Conservation (phyloP, 495 filamentous ascomycete species). For the Choiromyces venosus region DNA sequence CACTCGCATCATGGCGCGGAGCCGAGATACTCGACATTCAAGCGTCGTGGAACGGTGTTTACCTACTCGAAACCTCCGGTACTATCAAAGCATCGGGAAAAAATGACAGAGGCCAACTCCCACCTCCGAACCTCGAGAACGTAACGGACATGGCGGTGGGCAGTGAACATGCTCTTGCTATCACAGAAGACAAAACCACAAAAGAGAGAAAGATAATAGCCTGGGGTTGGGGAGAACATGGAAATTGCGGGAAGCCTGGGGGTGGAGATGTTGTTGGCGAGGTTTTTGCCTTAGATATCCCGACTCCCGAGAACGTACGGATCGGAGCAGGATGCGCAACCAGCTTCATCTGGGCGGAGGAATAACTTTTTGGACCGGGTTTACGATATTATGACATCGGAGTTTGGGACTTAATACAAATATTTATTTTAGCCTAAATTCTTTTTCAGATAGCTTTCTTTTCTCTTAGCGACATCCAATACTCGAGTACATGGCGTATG, state of each 20-base stretch:
- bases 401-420: neutral
- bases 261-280: conserved; percentile 56
- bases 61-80: conserved; percentile 57
- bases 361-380: neutral
- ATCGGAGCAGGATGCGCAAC: conserved; percentile 85
- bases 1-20: conserved; percentile 51
- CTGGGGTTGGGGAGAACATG: conserved; percentile 98
- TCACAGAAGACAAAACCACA: conserved; percentile 48
- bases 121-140: conserved; percentile 53
- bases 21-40: conserved; percentile 53
- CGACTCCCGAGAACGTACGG: conserved; percentile 45
- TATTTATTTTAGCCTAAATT: neutral
- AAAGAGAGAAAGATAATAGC: conserved; percentile 53
- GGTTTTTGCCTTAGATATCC: conserved; percentile 20
- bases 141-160: conserved; percentile 63
- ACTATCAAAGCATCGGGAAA: conserved; percentile 64
- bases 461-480: neutral
- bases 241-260: conserved; percentile 75
- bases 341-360: conserved; percentile 60
- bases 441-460: neutral
- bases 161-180: conserved; percentile 76
- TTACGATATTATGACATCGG: neutral
- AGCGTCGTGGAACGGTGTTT: conserved; percentile 69
- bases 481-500: neutral
- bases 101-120: conserved; percentile 74